Base-by-base conservation (phyloP, 192 early-diverging fungal genomes). In the Coemansia sp. region DNA sequence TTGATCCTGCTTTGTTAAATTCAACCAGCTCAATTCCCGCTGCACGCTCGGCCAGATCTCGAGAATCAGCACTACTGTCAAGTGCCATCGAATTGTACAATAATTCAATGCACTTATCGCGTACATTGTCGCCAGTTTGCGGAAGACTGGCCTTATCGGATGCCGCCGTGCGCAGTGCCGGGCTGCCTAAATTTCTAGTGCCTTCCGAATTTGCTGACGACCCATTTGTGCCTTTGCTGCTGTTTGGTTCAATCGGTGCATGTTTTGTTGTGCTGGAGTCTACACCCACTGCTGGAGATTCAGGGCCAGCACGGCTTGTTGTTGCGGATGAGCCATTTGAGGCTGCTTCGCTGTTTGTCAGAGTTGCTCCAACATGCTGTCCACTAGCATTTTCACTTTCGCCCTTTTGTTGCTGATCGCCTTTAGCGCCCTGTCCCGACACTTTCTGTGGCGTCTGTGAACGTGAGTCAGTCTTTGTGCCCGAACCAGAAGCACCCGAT, bases 41-140 rank as follows among this genome's bases (percentile, higher is more conserved):
- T 5, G 90, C 84, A 34, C 86, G 82, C 13, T 78, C 70, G 29
- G 83, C 59, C 12, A 92, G 52, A 28, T 85, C 68, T 7, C 86
- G 84, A 0, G 85, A 70, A 59, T 86, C 86, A 9, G 61, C 65
- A 25, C 70, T 61, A 68, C 73, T 79, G 42, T 84, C 69, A 29
- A 60, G 35, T 18, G 72, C 90, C 58, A 95, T 71, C 2, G 91
- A 87, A 66, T 87, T 85, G 64, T 97, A 97, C 30, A 96, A 63
- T 67, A 97, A 79, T 43, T 92, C 91, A 58, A 88, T 86, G 61
- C 89, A 91, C 57, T 89, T 91, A 66, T 94, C 90, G 21, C 95
- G 88, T 42, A 82, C 69, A 33, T 65, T 74, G 61, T 87, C 87
- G 20, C 89, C 89, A 12, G 87, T 87, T 3, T 84, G 58, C 10